phyloP scores from a whole-genome alignment of 768 basidiomycete genomes.

The Dioszegia hungarica region DNA sequence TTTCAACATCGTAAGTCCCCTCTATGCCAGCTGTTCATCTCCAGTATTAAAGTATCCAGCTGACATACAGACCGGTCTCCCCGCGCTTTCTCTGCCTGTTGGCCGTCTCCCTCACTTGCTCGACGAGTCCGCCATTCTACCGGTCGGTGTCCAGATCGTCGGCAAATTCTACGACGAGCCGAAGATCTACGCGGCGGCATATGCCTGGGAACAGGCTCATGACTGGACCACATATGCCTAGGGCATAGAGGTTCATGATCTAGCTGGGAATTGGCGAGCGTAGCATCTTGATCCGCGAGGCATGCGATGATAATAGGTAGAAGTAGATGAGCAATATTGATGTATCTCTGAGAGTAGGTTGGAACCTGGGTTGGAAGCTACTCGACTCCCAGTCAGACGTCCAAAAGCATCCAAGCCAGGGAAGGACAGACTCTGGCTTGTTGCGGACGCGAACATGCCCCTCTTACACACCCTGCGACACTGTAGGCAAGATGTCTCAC shows the following conservation, averaged over 20 bases:
- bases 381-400: no score
- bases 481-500: no score
- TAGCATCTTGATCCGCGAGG: no score
- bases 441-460: no score
- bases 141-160: constrained; percentile 54
- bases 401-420: no score
- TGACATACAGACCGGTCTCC: constrained; percentile 47
- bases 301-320: no score
- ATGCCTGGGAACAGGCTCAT: constrained; percentile 28
- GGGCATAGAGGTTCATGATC: constrained; percentile 13
- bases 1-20: constrained; percentile 21
- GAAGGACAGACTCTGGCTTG: no score
- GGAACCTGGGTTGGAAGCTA: no score
- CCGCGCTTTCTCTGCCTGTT: constrained; percentile 52
- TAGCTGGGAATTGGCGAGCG: neutral
- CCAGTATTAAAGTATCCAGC: constrained; percentile 35
- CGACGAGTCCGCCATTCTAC: constrained; percentile 37
- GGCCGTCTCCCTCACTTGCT: constrained; percentile 45
- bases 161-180: constrained; percentile 41
- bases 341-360: no score
- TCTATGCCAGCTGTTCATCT: neutral
- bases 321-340: no score
- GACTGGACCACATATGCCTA: no score
- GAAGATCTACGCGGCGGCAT: constrained; percentile 30
- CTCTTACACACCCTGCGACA: no score